Percentiles rank a stretch among this genome's conserved stretches.
Evolutionary conservation across 805 yeast genomes (phyloP).

Genomic region (Torulaspora indica): DNA sequence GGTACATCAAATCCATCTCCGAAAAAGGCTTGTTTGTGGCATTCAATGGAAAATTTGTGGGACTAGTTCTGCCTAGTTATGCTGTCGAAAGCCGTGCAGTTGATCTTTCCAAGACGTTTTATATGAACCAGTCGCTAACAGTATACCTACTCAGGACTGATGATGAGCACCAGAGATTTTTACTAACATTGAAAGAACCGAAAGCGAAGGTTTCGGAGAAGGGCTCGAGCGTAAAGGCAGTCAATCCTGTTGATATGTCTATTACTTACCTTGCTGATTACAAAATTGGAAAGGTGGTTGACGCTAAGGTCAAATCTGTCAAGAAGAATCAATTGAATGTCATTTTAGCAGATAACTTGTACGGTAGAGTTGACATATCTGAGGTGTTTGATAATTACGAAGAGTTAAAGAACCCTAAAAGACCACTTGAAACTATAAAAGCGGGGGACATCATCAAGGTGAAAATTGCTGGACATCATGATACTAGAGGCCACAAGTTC

Average conservation of each 20-base stretch:
- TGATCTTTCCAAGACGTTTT: constrained; percentile 52
- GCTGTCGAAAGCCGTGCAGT: constrained; percentile 52
- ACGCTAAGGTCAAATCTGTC: constrained; percentile 55
- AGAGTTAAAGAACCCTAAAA: constrained; percentile 52
- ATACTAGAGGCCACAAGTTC: constrained; percentile 61
- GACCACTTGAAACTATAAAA: constrained; percentile 57
- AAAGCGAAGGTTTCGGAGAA: constrained; percentile 19
- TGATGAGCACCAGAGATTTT: constrained; percentile 63
- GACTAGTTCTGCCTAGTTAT: constrained; percentile 72
- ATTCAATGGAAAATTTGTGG: constrained; percentile 76
- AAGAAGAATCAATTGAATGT: constrained; percentile 73
- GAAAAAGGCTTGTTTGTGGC: constrained; percentile 76
- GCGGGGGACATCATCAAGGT: constrained; percentile 56
- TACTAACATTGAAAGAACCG: constrained; percentile 53
- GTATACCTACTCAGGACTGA: constrained; percentile 66
- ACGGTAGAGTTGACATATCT: constrained; percentile 74
- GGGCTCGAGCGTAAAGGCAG: constrained; percentile 24
- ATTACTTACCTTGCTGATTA: constrained; percentile 48
- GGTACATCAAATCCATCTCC: constrained; percentile 76
- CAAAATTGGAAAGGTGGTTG: constrained; percentile 55
- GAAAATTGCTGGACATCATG: constrained; percentile 72
- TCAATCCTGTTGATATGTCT: constrained; percentile 58
- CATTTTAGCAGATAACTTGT: constrained; percentile 67
- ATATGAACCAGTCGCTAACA: constrained; percentile 63
- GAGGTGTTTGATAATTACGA: constrained; percentile 53